A percentile compares a stretch with the other conserved stretches of the same genome.
Evolutionary conservation across 2,329 filamentous ascomycete species (phyloP).

Genomic region (Cryphonectria radicalis): DNA sequence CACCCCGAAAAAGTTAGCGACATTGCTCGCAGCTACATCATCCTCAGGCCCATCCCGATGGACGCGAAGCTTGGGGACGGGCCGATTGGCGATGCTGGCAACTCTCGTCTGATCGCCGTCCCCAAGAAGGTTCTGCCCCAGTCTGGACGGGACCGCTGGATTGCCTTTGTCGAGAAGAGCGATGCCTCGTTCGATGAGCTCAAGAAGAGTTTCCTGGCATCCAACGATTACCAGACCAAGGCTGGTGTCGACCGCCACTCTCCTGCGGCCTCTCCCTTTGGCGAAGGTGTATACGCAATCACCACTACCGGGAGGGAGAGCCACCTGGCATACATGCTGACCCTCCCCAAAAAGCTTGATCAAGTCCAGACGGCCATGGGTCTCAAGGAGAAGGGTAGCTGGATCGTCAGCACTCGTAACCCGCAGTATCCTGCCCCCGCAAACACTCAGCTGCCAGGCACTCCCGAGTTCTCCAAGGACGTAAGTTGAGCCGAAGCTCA

Average conservation of each 20-base stretch:
- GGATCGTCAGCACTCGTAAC: slow-evolving; percentile 80
- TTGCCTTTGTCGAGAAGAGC: slow-evolving; percentile 82
- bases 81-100: slow-evolving; percentile 54
- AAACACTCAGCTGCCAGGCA: slow-evolving; percentile 64
- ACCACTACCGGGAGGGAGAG: slow-evolving; percentile 72
- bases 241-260: slow-evolving; percentile 71
- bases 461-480: slow-evolving; percentile 71
- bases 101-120: slow-evolving; percentile 74
- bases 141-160: slow-evolving; percentile 70
- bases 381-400: slow-evolving; percentile 72
- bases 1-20: slow-evolving; percentile 72
- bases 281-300: slow-evolving; percentile 84
- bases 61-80: slow-evolving; percentile 68
- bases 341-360: slow-evolving; percentile 69
- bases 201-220: slow-evolving; percentile 72
- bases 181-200: slow-evolving; percentile 68
- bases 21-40: slow-evolving; percentile 77
- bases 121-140: slow-evolving; percentile 84
- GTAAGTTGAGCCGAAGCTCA: slow-evolving; percentile 46
- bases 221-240: slow-evolving; percentile 74
- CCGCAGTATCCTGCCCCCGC: slow-evolving; percentile 70
- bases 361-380: slow-evolving; percentile 79
- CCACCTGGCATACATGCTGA: slow-evolving; percentile 81
- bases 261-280: slow-evolving; percentile 74
- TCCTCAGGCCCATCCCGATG: slow-evolving; percentile 72